Evolutionary conservation across 2,329 filamentous ascomycete species (phyloP).

Genomic region (Verticillium dahliae): DNA sequence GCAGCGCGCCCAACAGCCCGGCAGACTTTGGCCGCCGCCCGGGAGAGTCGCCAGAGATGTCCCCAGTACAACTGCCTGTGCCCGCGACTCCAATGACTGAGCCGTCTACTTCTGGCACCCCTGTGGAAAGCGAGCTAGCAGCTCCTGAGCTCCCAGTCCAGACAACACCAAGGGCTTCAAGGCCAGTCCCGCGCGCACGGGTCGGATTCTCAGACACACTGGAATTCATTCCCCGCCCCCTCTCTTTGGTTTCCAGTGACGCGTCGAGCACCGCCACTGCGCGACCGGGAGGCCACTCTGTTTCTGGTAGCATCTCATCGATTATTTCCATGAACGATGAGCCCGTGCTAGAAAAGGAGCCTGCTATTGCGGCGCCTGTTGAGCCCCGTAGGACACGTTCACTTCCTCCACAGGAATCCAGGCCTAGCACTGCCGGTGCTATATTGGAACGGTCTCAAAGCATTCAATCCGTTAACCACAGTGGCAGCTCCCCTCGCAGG

Average conservation of each 20-base stretch:
- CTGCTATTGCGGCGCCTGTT: constrained; percentile 14
- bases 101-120: background rate
- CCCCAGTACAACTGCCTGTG: background rate
- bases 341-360: constrained; percentile 8
- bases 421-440: constrained; percentile 68
- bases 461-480: constrained; percentile 22
- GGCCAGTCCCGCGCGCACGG: constrained; percentile 45
- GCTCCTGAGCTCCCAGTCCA: constrained; percentile 1
- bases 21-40: constrained; percentile 31
- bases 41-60: background rate
- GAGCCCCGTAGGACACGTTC: constrained; percentile 30
- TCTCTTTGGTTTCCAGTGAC: constrained; percentile 80
- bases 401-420: constrained; percentile 35
- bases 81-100: background rate
- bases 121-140: background rate
- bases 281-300: constrained; percentile 58
- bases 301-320: constrained; percentile 75
- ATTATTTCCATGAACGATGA: constrained; percentile 54
- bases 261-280: constrained; percentile 72
- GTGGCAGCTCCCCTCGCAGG: constrained; percentile 33
- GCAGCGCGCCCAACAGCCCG: constrained; percentile 60
- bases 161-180: constrained; percentile 21
- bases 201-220: constrained; percentile 82
- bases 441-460: constrained; percentile 49
- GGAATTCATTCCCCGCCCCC: constrained; percentile 74